A percentile compares a stretch with the other conserved stretches of the same genome.
These are phyloP conservation scores for Zalaria sp. DNA, from an alignment of 2,329 filamentous ascomycete genomes.

Conservation along the genomic window DNA sequence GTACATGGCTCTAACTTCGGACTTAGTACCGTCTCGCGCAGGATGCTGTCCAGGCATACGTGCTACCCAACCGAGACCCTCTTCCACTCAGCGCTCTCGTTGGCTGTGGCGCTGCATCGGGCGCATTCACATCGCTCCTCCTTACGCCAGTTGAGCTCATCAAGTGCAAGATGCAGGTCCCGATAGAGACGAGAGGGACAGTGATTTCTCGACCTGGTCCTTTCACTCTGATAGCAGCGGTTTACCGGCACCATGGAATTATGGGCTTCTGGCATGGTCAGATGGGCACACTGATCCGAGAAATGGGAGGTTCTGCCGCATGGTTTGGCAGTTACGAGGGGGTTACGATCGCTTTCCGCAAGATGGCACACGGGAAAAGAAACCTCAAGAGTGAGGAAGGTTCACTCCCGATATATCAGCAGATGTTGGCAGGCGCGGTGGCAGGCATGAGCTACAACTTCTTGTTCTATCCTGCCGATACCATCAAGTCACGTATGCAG, in stretches of 20 bases:
- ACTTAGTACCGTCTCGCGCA: slow-evolving; percentile 33
- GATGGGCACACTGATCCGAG: slow-evolving; percentile 80
- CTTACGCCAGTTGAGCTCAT: slow-evolving; percentile 93
- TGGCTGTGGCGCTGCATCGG: slow-evolving; percentile 71
- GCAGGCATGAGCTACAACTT: slow-evolving; percentile 96
- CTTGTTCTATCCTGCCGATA: slow-evolving; percentile 92
- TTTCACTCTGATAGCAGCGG: slow-evolving; percentile 56
- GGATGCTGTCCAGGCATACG: slow-evolving; percentile 47
- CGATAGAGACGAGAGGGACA: slow-evolving; percentile 13
- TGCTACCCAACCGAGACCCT: slow-evolving; percentile 40
- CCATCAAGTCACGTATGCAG: slow-evolving; percentile 94
- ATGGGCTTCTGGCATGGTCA: slow-evolving; percentile 92
- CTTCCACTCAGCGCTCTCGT: slow-evolving; percentile 65
- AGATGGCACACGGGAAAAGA: slow-evolving; percentile 26
- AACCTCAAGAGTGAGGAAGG: slow-evolving; percentile 19
- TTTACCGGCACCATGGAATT: slow-evolving; percentile 72
- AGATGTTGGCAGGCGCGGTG: slow-evolving; percentile 71
- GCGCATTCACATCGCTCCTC: slow-evolving; percentile 77
- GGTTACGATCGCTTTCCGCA: slow-evolving; percentile 55
- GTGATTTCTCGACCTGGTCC: slow-evolving; percentile 43
- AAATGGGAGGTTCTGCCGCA: slow-evolving; percentile 82
- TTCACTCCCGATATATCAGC: slow-evolving; percentile 68
- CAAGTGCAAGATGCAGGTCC: slow-evolving; percentile 94
- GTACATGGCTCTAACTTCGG: background rate
- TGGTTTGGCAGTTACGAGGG: slow-evolving; percentile 94